Base-by-base conservation (phyloP, 2,329 filamentous ascomycete genomes). In the Alternaria hordeiaustralica region DNA sequence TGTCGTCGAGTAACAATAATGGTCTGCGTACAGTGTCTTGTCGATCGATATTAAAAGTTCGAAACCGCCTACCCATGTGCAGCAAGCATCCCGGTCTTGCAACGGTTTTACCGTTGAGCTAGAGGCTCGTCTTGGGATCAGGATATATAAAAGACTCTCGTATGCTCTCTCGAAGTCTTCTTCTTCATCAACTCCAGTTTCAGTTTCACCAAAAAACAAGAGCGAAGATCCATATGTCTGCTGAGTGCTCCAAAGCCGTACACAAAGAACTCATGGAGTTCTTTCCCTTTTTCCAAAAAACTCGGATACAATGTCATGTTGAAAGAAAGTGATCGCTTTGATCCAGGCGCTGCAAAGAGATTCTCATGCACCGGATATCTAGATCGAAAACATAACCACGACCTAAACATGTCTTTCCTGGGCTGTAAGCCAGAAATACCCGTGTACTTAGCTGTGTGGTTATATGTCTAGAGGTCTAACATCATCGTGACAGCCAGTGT, bases 361-460 rank as follows among this genome's bases (percentile, higher is more conserved):
- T 18, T 6, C 9, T 5, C 36, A 41, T 41, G 36, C 15, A 1
- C 15, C 3, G 9, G 9, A 41, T 1, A 0, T 18, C 9, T 10
- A 41, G 15, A 41, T 41, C 5, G 3, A 41, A 41, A 41, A 1
- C 9, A 0, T 10, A 2, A 18, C 36, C 2, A 41, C 4, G 1
- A 41, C 36, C 33, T 4, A 9, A 5, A 5, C 15, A 41, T 11
- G 36, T 41, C 36, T 41, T 41, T 18, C 36, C n/a, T 3, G 36
- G 1, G n/a, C 36, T 11, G 36, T 18, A 1, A 18, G 36, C n/a
- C n/a, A 18, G 10, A 41, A 33, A 1, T 5, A n/a, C 1, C 7
- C 7, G 11, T 2, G 2, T n/a, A n/a, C 33, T 1, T n/a, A 7
- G 15, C 33, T 0, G 0, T 8, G 15, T 36, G 15, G 33, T n/a